These are phyloP conservation scores for Scheffersomyces stambukii DNA, from an alignment of 1,139 yeast genomes.

Conservation along the genomic window DNA sequence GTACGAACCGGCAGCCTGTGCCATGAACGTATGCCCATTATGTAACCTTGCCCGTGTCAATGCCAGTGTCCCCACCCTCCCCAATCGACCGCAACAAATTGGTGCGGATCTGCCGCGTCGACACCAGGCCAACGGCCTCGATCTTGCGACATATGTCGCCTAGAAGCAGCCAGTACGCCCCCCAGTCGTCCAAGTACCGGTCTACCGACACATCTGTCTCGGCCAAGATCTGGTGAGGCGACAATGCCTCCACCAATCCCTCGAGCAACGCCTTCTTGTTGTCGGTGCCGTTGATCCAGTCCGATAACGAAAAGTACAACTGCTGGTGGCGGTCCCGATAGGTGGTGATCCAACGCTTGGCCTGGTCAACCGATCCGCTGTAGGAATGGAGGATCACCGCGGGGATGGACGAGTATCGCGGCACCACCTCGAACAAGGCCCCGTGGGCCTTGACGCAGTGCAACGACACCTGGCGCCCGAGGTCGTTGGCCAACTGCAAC, in stretches of 20 bases:
- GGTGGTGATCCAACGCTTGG: conserved; percentile 46
- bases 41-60: no score
- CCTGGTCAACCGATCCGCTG: conserved; percentile 75
- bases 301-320: conserved; percentile 57
- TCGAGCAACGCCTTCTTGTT: conserved; percentile 19
- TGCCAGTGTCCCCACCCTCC: no score
- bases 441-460: conserved; percentile 87
- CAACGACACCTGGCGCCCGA: conserved; percentile 56
- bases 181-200: conserved; percentile 13
- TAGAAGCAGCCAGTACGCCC: no score
- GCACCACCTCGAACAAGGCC: conserved; percentile 44
- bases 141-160: conserved; percentile 13
- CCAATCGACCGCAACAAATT: conserved; percentile 11
- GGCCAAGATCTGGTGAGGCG: conserved; percentile 23
- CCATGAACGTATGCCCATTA: no score
- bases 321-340: conserved; percentile 13
- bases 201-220: conserved; percentile 40
- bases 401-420: conserved; percentile 17
- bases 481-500: conserved; percentile 48
- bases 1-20: no score
- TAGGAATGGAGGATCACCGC: conserved; percentile 73
- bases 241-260: conserved; percentile 19
- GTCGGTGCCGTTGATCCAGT: conserved; percentile 58
- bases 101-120: conserved; percentile 7
- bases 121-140: conserved; percentile 3